Conservation (phyloP, 2,329 filamentous ascomycete genomes). For the Colletotrichum liaoningense region DNA sequence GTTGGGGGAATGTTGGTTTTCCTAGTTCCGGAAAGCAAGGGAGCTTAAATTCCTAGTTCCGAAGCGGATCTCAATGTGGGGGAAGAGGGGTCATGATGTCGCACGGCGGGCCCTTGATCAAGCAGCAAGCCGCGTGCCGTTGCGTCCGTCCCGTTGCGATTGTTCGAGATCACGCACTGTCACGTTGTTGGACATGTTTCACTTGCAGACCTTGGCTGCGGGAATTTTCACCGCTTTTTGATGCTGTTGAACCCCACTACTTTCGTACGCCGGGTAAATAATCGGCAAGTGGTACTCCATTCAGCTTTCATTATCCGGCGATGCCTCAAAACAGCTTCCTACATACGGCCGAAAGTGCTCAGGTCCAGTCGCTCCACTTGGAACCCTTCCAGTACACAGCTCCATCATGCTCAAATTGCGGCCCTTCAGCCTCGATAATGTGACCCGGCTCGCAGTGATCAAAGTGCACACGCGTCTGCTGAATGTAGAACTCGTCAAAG, state of each 20-base stretch:
- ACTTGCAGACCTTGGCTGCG: not conserved
- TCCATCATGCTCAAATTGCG: constrained; percentile 50
- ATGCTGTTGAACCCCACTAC: not conserved
- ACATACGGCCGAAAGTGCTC: not conserved
- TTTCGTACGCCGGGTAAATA: not conserved
- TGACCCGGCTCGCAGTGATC: constrained; percentile 66
- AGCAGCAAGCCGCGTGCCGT: not conserved
- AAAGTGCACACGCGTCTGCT: constrained; percentile 61
- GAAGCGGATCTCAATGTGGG: not conserved
- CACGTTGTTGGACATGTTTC: not conserved
- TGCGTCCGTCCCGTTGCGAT: not conserved
- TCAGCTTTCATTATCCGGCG: not conserved
- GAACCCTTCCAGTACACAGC: constrained; percentile 40
- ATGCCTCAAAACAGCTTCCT: not conserved
- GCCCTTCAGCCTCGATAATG: constrained; percentile 65
- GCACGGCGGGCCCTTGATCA: not conserved
- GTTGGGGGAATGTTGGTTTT: not conserved
- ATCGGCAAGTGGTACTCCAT: not conserved
- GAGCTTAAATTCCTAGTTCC: not conserved
- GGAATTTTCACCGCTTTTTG: not conserved
- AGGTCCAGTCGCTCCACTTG: constrained; percentile 44
- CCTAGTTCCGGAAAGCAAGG: not conserved
- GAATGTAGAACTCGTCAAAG: constrained; percentile 65
- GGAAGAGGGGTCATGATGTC: not conserved
- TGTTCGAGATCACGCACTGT: not conserved